Base-by-base conservation (phyloP, 139 green algal species). In the Chlamydomonas schloesseri region DNA sequence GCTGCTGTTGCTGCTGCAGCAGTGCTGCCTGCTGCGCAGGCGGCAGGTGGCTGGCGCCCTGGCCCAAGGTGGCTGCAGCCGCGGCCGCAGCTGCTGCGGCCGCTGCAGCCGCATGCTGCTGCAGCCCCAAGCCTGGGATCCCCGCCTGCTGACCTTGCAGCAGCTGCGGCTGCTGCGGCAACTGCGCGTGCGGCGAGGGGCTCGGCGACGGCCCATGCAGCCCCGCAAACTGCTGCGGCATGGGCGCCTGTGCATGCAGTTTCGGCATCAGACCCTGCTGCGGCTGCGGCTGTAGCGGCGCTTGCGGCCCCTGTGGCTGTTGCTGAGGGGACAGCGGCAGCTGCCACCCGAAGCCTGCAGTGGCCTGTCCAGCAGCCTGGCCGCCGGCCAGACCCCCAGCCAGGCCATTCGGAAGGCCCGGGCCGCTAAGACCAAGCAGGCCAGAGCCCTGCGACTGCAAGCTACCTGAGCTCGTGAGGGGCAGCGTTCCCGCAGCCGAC, bases 321-420 rank as follows among this genome's bases (percentile, higher is more conserved):
- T 84, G 78, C 60, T 74, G 78, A 0, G 77, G 77, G 0, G 77
- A 62, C 64, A 85, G 64, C 17, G 79, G 79, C 46, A 85, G 68
- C 79, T 85, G 79, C 79, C 79, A 85, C 21, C 79, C 79, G 29
- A 85, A 85, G 31, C 79, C 79, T 1, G 79, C 79, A 2, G 79
- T 85, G 8, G 79, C 79, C 50, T 85, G 79, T 8, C 42, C 42
- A 50, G 8, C 47, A 69, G 47, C 67, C 67, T 2, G 67, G n/a
- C 3, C 46, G 0, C 14, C 42, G 13, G 73, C 26, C 60, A 31
- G 60, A 23, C 18, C 60, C 8, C 55, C 18, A 17, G 55, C 42
- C 42, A 50, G 8, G 42, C 42, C 42, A 8, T 50, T 50, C 6
- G 42, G 6, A 50, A 50, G 6, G 42, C 6, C 42, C 42, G 60